Base-by-base conservation (phyloP, 352 stramenopile species). In the Phytophthora aleatoria region DNA sequence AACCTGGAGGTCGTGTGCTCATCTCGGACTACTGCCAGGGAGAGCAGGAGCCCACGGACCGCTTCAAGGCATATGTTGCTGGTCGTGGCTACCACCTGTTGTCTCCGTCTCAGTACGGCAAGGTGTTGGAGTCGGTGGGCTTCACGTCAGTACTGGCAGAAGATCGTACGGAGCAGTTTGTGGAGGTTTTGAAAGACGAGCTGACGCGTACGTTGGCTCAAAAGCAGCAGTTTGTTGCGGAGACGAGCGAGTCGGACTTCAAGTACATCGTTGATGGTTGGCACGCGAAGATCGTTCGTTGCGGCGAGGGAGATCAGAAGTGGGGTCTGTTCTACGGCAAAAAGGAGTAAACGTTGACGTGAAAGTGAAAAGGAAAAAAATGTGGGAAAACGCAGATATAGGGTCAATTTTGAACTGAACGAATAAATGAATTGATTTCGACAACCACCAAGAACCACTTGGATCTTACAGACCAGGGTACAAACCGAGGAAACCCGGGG, bases 11-110 rank as follows among this genome's bases (percentile, higher is more conserved):
- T 38, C 69, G 71, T 9, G 52, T 91, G 43, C 60, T 91, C 6
- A 87, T 91, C 48, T 88, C 83, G 26, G 83, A 91, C 73, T 91
- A 91, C 61, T 91, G 82, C 57, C 74, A 73, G 24, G 82, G 82
- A 26, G 79, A 89, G n/a, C 69, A 86, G 39, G 67, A 79, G 24
- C 39, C 64, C 7, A 74, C 70, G 16, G 67, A 80, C 26, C 79
- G 76, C 31, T 91, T 90, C 57, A 79, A 84, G 45, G 50, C 62
- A 42, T 91, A 91, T 42, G 80, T 91, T 9, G 69, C 70, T 10
- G 67, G 74, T 48, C 83, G 83, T n/a, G 83, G 83, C 1, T 90
- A 91, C 43, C 76, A 91, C 67, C 54, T 91, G 51, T 42, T 89
- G 16, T 86, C 83, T 39, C 76, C 79, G 31, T 73, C 79, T 55